A percentile compares a stretch with the other conserved stretches of the same genome.
Conservation (phyloP, 129 eudicot genomes). For the Saussurea involucrata region DNA sequence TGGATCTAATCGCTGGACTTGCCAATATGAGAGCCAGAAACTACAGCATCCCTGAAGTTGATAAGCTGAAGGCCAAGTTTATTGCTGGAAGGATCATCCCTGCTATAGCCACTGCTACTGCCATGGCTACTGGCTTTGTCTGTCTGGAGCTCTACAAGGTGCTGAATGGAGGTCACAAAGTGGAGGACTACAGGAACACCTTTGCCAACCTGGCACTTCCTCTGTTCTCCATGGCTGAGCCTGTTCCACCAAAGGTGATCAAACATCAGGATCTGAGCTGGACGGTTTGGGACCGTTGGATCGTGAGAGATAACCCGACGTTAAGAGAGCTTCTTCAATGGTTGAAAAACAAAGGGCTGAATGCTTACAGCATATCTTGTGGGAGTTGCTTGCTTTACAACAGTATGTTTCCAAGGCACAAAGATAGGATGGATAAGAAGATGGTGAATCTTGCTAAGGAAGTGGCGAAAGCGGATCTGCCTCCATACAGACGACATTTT, state of each 20-base stretch:
- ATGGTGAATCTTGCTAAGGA: constrained; percentile 78
- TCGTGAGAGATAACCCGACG: constrained; percentile 65
- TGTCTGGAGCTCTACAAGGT: constrained; percentile 95
- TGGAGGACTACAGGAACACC: constrained; percentile 90
- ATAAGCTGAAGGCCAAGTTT: constrained; percentile 90
- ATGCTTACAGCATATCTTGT: constrained; percentile 79
- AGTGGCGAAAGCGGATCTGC: constrained; percentile 70
- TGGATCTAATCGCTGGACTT: constrained; percentile 91
- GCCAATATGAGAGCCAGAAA: constrained; percentile 98
- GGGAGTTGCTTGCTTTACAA: constrained; percentile 88
- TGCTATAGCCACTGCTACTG: constrained; percentile 96
- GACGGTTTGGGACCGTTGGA: constrained; percentile 99
- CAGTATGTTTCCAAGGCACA: constrained; percentile 84
- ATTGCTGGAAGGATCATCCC: constrained; percentile 98
- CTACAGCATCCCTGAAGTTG: constrained; percentile 95
- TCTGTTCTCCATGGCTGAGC: constrained; percentile 92
- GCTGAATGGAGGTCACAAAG: constrained; percentile 66
- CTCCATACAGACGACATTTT: constrained; percentile 59
- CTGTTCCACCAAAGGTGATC: constrained; percentile 85
- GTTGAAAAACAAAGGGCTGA: constrained; percentile 75
- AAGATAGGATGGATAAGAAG: constrained; percentile 74
- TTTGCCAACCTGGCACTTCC: constrained; percentile 97
- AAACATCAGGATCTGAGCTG: constrained; percentile 88
- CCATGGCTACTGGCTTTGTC: constrained; percentile 95
- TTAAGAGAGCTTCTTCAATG: constrained; percentile 69